phyloP scores from a whole-genome alignment of 2,329 filamentous ascomycete genomes.

The Lecanicillium sp. region DNA sequence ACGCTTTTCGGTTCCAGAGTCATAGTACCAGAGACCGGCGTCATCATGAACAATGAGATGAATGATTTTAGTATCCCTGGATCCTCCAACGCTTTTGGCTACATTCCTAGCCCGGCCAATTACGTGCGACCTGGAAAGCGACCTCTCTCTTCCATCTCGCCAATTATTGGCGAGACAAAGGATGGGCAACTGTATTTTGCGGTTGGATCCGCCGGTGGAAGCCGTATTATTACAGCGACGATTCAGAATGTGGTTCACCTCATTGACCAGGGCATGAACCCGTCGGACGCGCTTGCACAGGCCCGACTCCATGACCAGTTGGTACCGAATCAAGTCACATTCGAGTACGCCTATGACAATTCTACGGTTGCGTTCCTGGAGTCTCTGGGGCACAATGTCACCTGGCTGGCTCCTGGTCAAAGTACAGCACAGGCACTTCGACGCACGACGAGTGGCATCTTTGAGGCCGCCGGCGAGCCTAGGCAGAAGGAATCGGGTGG shows the following conservation, averaged over 20 bases:
- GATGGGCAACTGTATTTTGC: slow-evolving; percentile 64
- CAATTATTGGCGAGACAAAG: slow-evolving; percentile 65
- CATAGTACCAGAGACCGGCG: slow-evolving; percentile 72
- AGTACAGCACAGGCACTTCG: slow-evolving; percentile 70
- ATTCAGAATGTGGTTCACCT: slow-evolving; percentile 72
- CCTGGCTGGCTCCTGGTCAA: slow-evolving; percentile 56
- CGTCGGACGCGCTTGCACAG: slow-evolving; percentile 54
- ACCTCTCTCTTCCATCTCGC: slow-evolving; percentile 69
- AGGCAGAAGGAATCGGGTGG: slow-evolving; percentile 69
- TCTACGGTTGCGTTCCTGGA: slow-evolving; percentile 59
- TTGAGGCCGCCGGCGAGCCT: slow-evolving; percentile 79
- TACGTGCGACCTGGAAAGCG: slow-evolving; percentile 71
- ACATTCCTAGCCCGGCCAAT: slow-evolving; percentile 65
- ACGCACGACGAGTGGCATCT: slow-evolving; percentile 53
- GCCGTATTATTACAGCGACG: slow-evolving; percentile 74
- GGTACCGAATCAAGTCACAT: slow-evolving; percentile 56
- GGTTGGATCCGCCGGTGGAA: slow-evolving; percentile 74
- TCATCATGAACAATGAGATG: slow-evolving; percentile 61
- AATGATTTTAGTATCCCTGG: slow-evolving; percentile 74
- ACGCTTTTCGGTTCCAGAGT: slow-evolving; percentile 69
- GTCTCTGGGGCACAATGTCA: slow-evolving; percentile 64
- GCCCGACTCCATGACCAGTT: slow-evolving; percentile 81
- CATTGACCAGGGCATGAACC: slow-evolving; percentile 57
- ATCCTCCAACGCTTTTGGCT: slow-evolving; percentile 66
- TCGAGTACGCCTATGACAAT: slow-evolving; percentile 70